A percentile compares a stretch with the other conserved stretches of the same genome.
These are phyloP conservation scores for Thraustochytrium striatum DNA, from an alignment of 352 stramenopile species.

Conservation along the genomic window DNA sequence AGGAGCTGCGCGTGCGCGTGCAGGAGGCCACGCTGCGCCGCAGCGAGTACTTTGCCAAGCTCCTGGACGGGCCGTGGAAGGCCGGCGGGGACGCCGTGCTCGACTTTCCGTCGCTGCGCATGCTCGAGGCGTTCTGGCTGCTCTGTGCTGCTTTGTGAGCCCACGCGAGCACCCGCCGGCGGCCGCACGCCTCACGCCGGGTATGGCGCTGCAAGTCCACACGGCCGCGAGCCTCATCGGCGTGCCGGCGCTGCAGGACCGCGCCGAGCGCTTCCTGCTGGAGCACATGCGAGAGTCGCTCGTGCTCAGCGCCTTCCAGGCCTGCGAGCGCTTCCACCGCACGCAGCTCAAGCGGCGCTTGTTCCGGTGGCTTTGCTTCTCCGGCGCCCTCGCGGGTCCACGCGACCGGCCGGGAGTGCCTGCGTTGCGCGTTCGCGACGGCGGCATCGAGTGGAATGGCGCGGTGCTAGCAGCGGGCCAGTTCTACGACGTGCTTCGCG, in stretches of 20 bases:
- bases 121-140: slow-evolving; percentile 37
- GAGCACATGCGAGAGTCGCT: not conserved
- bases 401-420: not conserved
- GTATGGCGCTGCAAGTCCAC: slow-evolving; percentile 8
- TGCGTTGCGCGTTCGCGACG: not conserved
- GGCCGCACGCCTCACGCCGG: not conserved
- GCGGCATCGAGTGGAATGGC: not conserved
- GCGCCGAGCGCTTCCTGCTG: not conserved
- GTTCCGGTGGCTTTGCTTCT: slow-evolving; percentile 44
- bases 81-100: slow-evolving; percentile 12
- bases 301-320: slow-evolving; percentile 1
- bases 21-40: not conserved
- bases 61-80: slow-evolving; percentile 25
- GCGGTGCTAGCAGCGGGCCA: not conserved
- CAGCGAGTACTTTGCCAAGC: slow-evolving; percentile 7
- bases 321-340: slow-evolving; percentile 20
- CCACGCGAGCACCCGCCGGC: not conserved
- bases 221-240: slow-evolving; percentile 16
- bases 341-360: slow-evolving; percentile 17
- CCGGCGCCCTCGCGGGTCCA: not conserved
- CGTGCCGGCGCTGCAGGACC: not conserved
- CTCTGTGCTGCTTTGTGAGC: slow-evolving; percentile 1
- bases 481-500: slow-evolving; percentile 50
- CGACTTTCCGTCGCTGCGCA: slow-evolving; percentile 20
- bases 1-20: slow-evolving; percentile 19